These are phyloP conservation scores for Ophiostoma perfectum DNA, from an alignment of 2,329 filamentous ascomycete genomes.

Conservation along the genomic window DNA sequence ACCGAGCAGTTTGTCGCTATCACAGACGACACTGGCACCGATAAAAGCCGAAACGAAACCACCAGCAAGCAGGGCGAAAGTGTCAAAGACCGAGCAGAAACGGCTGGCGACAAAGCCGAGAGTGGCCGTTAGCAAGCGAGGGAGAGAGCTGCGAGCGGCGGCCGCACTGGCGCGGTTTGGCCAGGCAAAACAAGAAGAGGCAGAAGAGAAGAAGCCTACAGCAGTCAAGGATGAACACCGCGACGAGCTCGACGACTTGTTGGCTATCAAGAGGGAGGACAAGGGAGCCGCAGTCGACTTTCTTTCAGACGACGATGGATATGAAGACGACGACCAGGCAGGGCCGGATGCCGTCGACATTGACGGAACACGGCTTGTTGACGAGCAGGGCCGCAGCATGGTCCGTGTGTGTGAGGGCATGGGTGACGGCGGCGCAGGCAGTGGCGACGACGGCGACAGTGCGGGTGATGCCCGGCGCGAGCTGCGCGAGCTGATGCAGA, in stretches of 20 bases:
- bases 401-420: slow-evolving; percentile 68
- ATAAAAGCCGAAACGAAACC: neutral
- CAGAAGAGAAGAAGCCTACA: slow-evolving; percentile 29
- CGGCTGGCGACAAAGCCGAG: slow-evolving; percentile 60
- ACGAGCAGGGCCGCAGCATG: slow-evolving; percentile 61
- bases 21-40: neutral
- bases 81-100: slow-evolving; percentile 34
- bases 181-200: slow-evolving; percentile 42
- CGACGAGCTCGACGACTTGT: slow-evolving; percentile 31
- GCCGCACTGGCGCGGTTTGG: slow-evolving; percentile 72
- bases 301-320: slow-evolving; percentile 38
- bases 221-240: slow-evolving; percentile 35
- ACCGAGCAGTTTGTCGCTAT: neutral
- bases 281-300: slow-evolving; percentile 34
- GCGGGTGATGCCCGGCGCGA: slow-evolving; percentile 41
- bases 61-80: slow-evolving; percentile 35
- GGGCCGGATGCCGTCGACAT: slow-evolving; percentile 56
- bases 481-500: slow-evolving; percentile 57
- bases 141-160: slow-evolving; percentile 68
- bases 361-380: slow-evolving; percentile 57
- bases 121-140: slow-evolving; percentile 68
- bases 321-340: slow-evolving; percentile 45
- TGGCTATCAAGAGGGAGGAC: slow-evolving; percentile 32
- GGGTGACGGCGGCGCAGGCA: slow-evolving; percentile 45
- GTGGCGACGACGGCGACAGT: too few species aligned